phyloP scores from a whole-genome alignment of 345 rosid species.

The Eucalyptus curtisii region DNA sequence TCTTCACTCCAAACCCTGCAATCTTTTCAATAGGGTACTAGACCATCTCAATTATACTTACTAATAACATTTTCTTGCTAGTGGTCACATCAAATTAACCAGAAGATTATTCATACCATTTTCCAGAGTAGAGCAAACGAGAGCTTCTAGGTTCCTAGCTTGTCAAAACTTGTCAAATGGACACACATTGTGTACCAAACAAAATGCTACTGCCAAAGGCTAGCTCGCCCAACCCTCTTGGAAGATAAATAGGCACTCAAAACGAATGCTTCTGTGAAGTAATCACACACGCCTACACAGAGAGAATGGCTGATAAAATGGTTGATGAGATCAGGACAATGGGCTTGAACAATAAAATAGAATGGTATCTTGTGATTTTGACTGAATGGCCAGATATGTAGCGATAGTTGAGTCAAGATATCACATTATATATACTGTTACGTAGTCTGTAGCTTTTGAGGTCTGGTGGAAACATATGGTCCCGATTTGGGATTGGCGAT shows the following conservation, averaged over 20 bases:
- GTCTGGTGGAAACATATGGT: background rate
- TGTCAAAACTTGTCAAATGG: background rate
- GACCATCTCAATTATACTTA: no score
- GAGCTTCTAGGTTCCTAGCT: background rate
- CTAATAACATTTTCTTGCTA: background rate
- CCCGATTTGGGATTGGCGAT: background rate
- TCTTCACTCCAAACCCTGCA: no score
- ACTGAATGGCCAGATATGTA: background rate
- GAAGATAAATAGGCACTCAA: background rate
- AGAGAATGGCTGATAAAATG: background rate
- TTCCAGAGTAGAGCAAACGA: background rate
- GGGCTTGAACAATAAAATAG: background rate
- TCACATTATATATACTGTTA: no score
- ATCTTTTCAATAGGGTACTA: no score
- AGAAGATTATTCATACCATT: background rate
- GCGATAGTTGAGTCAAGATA: no score
- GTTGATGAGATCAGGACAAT: background rate
- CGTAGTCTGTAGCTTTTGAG: background rate
- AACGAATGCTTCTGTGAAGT: background rate
- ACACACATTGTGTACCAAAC: background rate
- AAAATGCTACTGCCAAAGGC: background rate
- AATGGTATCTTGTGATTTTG: background rate
- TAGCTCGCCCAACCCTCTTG: background rate
- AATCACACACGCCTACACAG: background rate
- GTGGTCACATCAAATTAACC: background rate